Conservation (phyloP, 176 grass and related monocot species). For the Ensete glaucum region DNA sequence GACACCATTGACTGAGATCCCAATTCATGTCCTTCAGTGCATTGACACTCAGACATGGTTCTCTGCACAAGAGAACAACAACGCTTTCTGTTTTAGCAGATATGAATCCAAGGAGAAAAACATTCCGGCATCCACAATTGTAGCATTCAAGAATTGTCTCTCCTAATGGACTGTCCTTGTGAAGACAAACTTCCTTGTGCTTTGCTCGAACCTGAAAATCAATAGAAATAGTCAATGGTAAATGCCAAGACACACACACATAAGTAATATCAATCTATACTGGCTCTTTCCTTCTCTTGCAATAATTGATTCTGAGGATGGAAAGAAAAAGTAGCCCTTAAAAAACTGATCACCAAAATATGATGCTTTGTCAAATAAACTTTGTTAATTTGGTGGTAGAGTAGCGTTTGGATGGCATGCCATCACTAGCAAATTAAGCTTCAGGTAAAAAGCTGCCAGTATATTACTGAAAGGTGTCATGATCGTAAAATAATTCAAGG, state of each 20-base stretch:
- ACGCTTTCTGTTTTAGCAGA: slow-evolving; percentile 95
- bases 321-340: neutral
- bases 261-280: neutral
- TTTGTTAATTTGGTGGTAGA: too few relatives aligned
- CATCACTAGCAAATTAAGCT: too few relatives aligned
- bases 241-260: neutral
- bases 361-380: too few relatives aligned
- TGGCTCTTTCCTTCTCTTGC: neutral
- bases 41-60: slow-evolving; percentile 97
- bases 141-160: slow-evolving; percentile 99
- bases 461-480: too few relatives aligned
- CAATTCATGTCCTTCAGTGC: slow-evolving; percentile 98
- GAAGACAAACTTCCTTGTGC: slow-evolving; percentile 95
- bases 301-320: neutral
- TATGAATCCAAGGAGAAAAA: slow-evolving; percentile 99
- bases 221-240: slow-evolving; percentile 6
- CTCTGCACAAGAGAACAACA: slow-evolving; percentile 96
- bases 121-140: slow-evolving; percentile 93
- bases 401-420: too few relatives aligned
- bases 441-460: too few relatives aligned
- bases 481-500: too few relatives aligned
- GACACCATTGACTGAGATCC: slow-evolving; percentile 98
- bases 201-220: slow-evolving; percentile 74
- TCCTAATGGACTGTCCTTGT: slow-evolving; percentile 94
- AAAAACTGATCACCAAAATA: too few relatives aligned